Percentiles rank a stretch among this genome's conserved stretches.
Evolutionary conservation across 805 yeast species (phyloP).

Genomic region (Kockiozyma suomiensis): DNA sequence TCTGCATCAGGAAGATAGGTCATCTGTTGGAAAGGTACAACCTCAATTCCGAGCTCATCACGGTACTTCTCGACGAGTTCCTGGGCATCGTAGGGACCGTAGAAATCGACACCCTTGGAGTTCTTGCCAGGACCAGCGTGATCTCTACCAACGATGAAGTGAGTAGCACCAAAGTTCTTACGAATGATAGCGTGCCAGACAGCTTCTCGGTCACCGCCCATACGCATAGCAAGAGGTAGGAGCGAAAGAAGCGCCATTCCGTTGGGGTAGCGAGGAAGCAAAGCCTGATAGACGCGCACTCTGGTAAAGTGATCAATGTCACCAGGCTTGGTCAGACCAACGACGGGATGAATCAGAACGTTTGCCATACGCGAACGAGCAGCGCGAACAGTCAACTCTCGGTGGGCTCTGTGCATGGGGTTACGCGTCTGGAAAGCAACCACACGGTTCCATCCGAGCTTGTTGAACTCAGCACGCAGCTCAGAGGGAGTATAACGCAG

Average conservation of each 20-base stretch:
- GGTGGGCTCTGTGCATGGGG: conserved; percentile 98
- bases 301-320: conserved; percentile 98
- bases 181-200: conserved; percentile 98
- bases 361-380: conserved; percentile 90
- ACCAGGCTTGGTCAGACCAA: conserved; percentile 95
- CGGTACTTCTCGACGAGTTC: conserved; percentile 74
- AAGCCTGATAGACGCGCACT: conserved; percentile 91
- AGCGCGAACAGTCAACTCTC: conserved; percentile 94
- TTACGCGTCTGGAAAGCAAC: conserved; percentile 98
- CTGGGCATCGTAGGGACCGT: conserved; percentile 97
- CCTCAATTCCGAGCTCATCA: conserved; percentile 80
- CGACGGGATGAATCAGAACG: conserved; percentile 93
- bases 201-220: conserved; percentile 99
- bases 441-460: conserved; percentile 81
- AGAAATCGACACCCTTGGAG: conserved; percentile 90
- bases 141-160: conserved; percentile 96
- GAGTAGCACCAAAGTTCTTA: conserved; percentile 95
- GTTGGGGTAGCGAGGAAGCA: conserved; percentile 88
- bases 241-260: conserved; percentile 89
- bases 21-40: conserved; percentile 96
- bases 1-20: conserved; percentile 94
- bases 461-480: conserved; percentile 78
- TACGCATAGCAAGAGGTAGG: conserved; percentile 95
- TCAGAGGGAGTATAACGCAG: conserved; percentile 89
- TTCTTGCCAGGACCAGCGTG: conserved; percentile 95